Conservation (phyloP, 257 asterid genomes). For the Misopates orontium region DNA sequence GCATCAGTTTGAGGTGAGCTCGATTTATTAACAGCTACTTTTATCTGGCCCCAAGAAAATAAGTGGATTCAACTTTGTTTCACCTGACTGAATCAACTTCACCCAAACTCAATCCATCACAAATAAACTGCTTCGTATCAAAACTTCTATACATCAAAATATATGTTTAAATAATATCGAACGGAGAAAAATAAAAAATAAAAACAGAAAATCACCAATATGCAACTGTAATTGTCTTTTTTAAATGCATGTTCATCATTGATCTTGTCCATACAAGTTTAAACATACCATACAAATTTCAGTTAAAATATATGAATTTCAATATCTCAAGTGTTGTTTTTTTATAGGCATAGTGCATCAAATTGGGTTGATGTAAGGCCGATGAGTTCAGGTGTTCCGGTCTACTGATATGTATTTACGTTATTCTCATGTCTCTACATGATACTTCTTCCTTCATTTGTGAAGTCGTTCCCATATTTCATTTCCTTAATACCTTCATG, state of each 20-base stretch:
- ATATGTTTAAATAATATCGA: not conserved
- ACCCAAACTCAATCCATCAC: not conserved
- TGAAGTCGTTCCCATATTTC: not conserved
- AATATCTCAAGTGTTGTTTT: too few relatives aligned
- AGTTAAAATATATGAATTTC: too few relatives aligned
- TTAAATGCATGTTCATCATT: slow-evolving; percentile 13
- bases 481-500: not conserved
- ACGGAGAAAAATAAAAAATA: not conserved
- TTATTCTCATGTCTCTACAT: not conserved
- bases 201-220: not conserved
- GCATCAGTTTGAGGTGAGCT: too few relatives aligned
- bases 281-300: too few relatives aligned
- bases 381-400: too few relatives aligned
- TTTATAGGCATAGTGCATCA: too few relatives aligned
- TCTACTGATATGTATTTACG: not conserved
- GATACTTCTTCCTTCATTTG: not conserved
- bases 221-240: not conserved
- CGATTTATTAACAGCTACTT: too few relatives aligned
- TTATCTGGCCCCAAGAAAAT: not conserved
- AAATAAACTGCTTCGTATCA: not conserved
- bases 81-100: not conserved
- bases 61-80: not conserved
- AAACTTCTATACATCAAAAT: not conserved
- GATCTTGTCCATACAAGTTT: not conserved
- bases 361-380: too few relatives aligned